Evolutionary conservation across 192 early-diverging fungal species (phyloP).

Genomic region (Neocallimastix lanati): DNA sequence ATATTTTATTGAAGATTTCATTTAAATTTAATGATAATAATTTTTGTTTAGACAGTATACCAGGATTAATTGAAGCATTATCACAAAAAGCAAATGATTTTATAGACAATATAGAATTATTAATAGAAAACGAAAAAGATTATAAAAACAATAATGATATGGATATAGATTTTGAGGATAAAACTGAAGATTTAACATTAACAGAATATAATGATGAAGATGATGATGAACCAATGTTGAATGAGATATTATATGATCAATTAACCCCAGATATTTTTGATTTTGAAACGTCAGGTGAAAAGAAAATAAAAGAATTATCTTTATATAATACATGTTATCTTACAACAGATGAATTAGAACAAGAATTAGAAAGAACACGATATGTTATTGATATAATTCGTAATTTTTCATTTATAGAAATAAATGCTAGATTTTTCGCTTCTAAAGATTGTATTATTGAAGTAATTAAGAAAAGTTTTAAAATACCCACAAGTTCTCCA

Average conservation of each 20-base stretch:
- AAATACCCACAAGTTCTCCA: background rate
- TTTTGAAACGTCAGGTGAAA: background rate
- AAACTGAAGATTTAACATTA: background rate
- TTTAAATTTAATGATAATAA: conserved; percentile 26
- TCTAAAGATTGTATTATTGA: background rate
- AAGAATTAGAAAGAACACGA: background rate
- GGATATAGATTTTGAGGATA: background rate
- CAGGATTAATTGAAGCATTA: background rate
- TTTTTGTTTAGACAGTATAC: background rate
- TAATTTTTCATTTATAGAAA: background rate
- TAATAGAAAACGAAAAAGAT: background rate
- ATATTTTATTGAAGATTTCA: conserved; percentile 52
- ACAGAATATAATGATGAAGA: background rate
- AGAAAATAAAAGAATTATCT: background rate
- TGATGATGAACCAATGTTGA: background rate
- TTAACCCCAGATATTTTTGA: background rate
- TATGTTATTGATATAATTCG: background rate
- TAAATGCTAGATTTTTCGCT: background rate
- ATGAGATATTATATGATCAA: background rate
- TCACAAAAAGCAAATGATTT: background rate
- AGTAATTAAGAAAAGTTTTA: background rate
- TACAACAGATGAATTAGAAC: background rate
- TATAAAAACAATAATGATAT: background rate
- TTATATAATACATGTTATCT: background rate
- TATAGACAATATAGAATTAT: background rate